Base-by-base conservation (phyloP, 2,329 filamentous ascomycete species). In the Colletotrichum melonis region DNA sequence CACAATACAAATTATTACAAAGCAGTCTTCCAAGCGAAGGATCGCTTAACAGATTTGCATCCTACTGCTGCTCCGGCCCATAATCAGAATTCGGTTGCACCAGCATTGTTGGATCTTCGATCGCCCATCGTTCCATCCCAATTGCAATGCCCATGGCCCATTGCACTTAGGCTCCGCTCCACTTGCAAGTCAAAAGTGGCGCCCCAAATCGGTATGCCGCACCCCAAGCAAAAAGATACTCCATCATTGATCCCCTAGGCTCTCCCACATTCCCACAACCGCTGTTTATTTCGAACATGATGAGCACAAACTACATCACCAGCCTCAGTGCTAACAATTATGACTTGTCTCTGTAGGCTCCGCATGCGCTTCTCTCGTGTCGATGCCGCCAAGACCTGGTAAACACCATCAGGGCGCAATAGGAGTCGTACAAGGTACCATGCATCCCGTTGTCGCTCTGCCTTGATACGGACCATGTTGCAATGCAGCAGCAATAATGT, bases 101-200 rank as follows among this genome's bases (percentile, higher is more conserved):
- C 70, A 70, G 67, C 60, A 66, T 70, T 64, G 56, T 73, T 62
- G 55, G 60, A 73, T 70, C 60, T 73, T 62, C 67, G 70, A 73
- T 73, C 67, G 35, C 62, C 62, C 56, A 60, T 73, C 49, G 42
- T 49, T 7, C 19, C 19, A 49, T 49, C 42, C 19, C 42, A 49
- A 49, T 49, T 49, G 42, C 42, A 49, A 49, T 49, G 42, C 49
- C 56, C 70, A 70, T 65, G 63, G 59, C 28, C 67, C 70, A 65
- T 65, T 56, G 46, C 62, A 65, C 60, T 60, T 38, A n/a, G 60
- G 56, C 54, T 38, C 62, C 22, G 67, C 60, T 57, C 70, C 70
- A 73, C 70, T 63, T 22, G 60, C 67, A 54, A 73, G 66, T 70
- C 70, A 70, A 73, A 70, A 70, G 67, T 73, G 70, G 67, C 62